phyloP scores from a whole-genome alignment of 352 stramenopile species.

The Globisporangium abappressorium region DNA sequence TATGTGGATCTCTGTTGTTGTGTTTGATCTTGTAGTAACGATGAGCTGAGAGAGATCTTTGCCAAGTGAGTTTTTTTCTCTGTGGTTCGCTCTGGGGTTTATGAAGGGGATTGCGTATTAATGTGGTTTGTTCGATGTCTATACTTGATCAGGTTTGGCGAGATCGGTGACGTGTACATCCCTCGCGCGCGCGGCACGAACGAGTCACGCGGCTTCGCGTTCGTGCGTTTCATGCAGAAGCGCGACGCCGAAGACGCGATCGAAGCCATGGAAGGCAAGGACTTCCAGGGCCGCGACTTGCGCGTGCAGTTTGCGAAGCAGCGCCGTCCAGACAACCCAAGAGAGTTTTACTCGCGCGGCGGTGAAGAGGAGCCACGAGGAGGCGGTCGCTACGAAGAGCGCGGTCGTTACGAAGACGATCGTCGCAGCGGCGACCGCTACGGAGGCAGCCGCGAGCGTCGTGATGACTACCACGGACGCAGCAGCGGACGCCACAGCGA shows the following conservation, averaged over 20 bases:
- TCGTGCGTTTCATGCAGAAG: slow-evolving; percentile 88
- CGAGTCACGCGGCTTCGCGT: slow-evolving; percentile 82
- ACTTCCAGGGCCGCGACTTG: slow-evolving; percentile 69
- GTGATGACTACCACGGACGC: slow-evolving; percentile 10
- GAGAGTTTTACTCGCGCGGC: slow-evolving; percentile 61
- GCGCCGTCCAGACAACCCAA: slow-evolving; percentile 70
- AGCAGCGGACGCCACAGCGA: slow-evolving; percentile 30
- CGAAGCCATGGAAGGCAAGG: slow-evolving; percentile 63
- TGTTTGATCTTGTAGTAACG: slow-evolving; percentile 21
- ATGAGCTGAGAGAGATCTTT: slow-evolving; percentile 65
- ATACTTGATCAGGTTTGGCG: slow-evolving; percentile 33
- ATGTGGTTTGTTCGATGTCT: neutral
- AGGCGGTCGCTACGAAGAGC: slow-evolving; percentile 24
- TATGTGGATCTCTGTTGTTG: neutral
- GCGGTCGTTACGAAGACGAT: slow-evolving; percentile 20
- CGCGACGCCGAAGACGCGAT: slow-evolving; percentile 88
- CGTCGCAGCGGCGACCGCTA: slow-evolving; percentile 27
- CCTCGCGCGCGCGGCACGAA: slow-evolving; percentile 67
- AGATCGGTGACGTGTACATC: slow-evolving; percentile 85
- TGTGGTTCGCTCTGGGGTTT: slow-evolving; percentile 14
- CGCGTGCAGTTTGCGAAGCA: slow-evolving; percentile 79
- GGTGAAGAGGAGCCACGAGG: slow-evolving; percentile 26
- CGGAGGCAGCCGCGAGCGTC: slow-evolving; percentile 14
- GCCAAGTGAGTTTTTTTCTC: slow-evolving; percentile 46
- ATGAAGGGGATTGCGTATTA: neutral